phyloP scores from a whole-genome alignment of 768 basidiomycete species.

The Phlebiopsis flavidoalba region DNA sequence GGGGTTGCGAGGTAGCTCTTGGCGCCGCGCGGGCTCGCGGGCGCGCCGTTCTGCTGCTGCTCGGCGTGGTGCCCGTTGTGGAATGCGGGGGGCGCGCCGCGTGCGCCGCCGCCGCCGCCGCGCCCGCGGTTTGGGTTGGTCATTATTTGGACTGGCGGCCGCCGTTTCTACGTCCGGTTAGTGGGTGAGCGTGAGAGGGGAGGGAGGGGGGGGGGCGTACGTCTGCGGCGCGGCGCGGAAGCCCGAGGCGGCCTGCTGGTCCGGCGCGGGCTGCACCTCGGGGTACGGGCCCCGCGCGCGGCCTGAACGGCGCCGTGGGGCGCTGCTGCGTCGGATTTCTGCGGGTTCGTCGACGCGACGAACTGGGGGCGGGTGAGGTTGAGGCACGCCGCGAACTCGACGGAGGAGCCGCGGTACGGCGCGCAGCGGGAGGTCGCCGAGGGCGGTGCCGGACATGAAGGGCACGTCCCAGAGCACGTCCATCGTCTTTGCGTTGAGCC shows the following conservation, averaged over 20 bases:
- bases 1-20: background rate
- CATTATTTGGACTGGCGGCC: conserved; percentile 48
- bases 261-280: conserved; percentile 46
- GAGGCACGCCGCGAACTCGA: conserved; percentile 82
- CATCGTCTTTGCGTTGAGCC: conserved; percentile 80
- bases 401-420: conserved; percentile 85
- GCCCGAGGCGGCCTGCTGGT: conserved; percentile 52
- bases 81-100: background rate
- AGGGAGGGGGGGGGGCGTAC: conserved; percentile 8
- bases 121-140: conserved; percentile 64
- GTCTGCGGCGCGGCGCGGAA: conserved; percentile 58
- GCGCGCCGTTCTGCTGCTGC: background rate
- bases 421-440: conserved; percentile 83
- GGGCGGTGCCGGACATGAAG: conserved; percentile 88
- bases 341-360: conserved; percentile 66
- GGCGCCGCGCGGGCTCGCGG: background rate
- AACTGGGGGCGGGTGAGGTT: conserved; percentile 88
- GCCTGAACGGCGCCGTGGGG: conserved; percentile 53
- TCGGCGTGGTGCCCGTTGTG: background rate
- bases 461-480: conserved; percentile 96
- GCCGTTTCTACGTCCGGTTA: too few species aligned
- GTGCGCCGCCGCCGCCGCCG: conserved; percentile 18
- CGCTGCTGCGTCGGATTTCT: conserved; percentile 41
- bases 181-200: too few species aligned
- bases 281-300: conserved; percentile 63